Conservation (phyloP, 2,329 filamentous ascomycete genomes). For the Nemania bipapillata region DNA sequence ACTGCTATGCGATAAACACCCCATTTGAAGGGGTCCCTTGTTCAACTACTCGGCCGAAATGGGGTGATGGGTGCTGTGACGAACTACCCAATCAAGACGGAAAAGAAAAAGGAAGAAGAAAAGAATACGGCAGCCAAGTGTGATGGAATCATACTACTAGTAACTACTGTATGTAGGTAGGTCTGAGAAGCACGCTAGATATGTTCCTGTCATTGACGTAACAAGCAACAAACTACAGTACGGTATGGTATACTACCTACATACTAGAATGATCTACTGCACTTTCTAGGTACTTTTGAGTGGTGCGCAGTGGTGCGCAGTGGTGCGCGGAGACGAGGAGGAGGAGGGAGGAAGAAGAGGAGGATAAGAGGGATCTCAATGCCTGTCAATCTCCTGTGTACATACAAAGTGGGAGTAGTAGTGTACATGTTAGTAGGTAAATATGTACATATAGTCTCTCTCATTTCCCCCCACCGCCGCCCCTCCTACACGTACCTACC, state of each 20-base stretch:
- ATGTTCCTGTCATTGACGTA: conserved; percentile 30
- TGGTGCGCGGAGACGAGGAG: conserved; percentile 15
- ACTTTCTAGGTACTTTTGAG: not conserved
- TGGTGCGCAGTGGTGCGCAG: conserved; percentile 11
- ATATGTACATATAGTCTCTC: too few species aligned
- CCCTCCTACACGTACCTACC: not conserved
- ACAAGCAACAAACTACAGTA: conserved; percentile 8
- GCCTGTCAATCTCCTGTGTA: conserved; percentile 13
- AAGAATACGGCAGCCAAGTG: not conserved
- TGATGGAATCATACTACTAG: not conserved
- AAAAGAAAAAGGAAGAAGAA: not conserved
- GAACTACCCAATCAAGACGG: not conserved
- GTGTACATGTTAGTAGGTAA: too few species aligned
- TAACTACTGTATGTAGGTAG: not conserved
- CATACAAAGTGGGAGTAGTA: too few species aligned
- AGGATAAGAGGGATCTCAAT: conserved; percentile 28
- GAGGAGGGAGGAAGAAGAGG: not conserved
- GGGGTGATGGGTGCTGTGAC: not conserved
- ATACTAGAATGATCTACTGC: not conserved
- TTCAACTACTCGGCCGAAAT: not conserved
- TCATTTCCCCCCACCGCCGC: too few species aligned
- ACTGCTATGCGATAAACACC: not conserved
- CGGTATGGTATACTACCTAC: too few species aligned
- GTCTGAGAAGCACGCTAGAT: not conserved
- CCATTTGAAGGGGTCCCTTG: not conserved